Conservation (phyloP, 768 basidiomycete species). For the Pleurotus giganteus region DNA sequence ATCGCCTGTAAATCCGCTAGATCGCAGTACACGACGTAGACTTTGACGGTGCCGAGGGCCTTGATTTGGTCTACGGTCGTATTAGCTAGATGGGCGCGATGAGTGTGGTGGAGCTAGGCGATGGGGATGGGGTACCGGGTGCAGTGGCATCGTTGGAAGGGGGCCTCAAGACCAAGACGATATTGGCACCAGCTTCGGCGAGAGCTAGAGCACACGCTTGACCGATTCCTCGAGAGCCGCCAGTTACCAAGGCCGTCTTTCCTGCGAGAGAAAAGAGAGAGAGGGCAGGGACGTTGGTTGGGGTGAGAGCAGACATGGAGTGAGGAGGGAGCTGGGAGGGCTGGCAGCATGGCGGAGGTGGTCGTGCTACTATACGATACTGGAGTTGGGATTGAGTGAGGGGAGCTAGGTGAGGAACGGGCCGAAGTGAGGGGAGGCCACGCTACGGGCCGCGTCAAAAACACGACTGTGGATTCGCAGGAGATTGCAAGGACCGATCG, state of each 20-base stretch:
- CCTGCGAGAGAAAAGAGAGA: constrained; percentile 67
- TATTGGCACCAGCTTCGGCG: constrained; percentile 46
- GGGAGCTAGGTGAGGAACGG: too few relatives aligned
- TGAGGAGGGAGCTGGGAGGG: constrained; percentile 4
- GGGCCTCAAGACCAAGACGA: constrained; percentile 43
- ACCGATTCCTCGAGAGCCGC: constrained; percentile 67
- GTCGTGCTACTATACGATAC: too few relatives aligned
- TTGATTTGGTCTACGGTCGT: constrained; percentile 9
- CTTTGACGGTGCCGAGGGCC: constrained; percentile 14
- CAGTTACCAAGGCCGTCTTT: constrained; percentile 75
- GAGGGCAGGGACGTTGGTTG: constrained; percentile 39
- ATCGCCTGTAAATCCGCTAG: constrained; percentile 39
- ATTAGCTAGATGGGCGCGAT: too few relatives aligned
- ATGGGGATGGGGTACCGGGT: constrained; percentile 8
- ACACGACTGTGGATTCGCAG: neutral
- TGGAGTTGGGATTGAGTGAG: too few relatives aligned
- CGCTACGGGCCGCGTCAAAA: neutral
- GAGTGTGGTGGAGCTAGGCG: too few relatives aligned
- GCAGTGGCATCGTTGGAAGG: constrained; percentile 18
- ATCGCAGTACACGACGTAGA: constrained; percentile 38
- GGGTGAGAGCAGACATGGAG: constrained; percentile 50
- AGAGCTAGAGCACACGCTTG: constrained; percentile 48
- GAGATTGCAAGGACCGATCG: too few relatives aligned
- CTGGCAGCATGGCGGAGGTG: constrained; percentile 8
- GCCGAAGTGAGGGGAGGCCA: neutral